Conservation (phyloP, 148 eudicot species). For the Vaccinium macrocarpon region DNA sequence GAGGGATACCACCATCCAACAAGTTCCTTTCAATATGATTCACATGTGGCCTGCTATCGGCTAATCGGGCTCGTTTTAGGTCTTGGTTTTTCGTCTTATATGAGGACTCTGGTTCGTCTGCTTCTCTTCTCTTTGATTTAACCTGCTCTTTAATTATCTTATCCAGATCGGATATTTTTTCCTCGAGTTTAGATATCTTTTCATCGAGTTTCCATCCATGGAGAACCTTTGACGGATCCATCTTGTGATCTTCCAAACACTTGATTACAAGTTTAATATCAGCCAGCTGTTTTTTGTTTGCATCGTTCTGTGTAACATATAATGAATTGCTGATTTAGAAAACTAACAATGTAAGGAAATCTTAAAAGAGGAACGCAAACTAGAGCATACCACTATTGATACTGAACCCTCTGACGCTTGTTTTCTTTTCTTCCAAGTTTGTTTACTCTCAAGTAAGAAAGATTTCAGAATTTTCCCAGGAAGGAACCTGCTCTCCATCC, state of each 20-base stretch:
- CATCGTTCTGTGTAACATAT: slow-evolving; percentile 27
- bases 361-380: not conserved
- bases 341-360: not conserved
- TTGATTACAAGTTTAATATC: slow-evolving; percentile 35
- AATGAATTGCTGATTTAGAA: not conserved
- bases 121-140: slow-evolving; percentile 30
- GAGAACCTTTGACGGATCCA: slow-evolving; percentile 34
- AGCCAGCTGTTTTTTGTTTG: slow-evolving; percentile 33
- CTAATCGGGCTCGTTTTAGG: slow-evolving; percentile 26
- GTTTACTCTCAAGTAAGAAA: slow-evolving; percentile 29
- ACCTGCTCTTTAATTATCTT: slow-evolving; percentile 26
- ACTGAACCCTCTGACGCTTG: slow-evolving; percentile 22
- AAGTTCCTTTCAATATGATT: not conserved
- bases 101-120: slow-evolving; percentile 28
- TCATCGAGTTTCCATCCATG: slow-evolving; percentile 28
- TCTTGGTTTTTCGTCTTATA: slow-evolving; percentile 30
- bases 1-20: slow-evolving; percentile 23
- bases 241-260: slow-evolving; percentile 38
- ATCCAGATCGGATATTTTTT: slow-evolving; percentile 30
- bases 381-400: slow-evolving; percentile 27
- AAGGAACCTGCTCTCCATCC: slow-evolving; percentile 38
- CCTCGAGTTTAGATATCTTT: slow-evolving; percentile 32
- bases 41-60: slow-evolving; percentile 16
- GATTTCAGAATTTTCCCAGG: slow-evolving; percentile 35
- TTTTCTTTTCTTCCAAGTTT: slow-evolving; percentile 27